Evolutionary conservation across 2,329 filamentous ascomycete genomes (phyloP).

Genomic region (Scedosporium dehoogii): DNA sequence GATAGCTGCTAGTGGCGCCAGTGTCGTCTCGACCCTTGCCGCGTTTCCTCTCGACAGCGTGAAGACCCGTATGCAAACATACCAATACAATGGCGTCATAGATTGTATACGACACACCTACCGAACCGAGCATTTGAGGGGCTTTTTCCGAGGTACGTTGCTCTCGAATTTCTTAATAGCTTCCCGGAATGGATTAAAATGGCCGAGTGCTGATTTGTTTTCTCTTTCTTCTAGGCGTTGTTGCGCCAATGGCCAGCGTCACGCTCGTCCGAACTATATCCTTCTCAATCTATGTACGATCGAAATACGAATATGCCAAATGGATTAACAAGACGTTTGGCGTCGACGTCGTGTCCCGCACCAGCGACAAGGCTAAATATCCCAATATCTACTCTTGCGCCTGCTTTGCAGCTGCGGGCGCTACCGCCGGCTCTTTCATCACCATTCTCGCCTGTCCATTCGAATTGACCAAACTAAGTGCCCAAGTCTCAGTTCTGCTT

Average conservation of each 20-base stretch:
- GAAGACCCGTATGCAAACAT: conserved; percentile 84
- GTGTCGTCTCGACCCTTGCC: conserved; percentile 65
- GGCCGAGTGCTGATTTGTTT: background rate
- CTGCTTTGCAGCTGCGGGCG: conserved; percentile 70
- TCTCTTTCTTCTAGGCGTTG: conserved; percentile 44
- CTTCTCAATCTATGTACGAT: conserved; percentile 70
- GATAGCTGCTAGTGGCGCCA: conserved; percentile 67
- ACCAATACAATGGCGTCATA: conserved; percentile 64
- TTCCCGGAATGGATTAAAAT: background rate
- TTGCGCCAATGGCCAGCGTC: conserved; percentile 70
- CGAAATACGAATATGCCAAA: conserved; percentile 63
- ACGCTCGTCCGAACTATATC: conserved; percentile 69
- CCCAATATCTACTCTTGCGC: conserved; percentile 64
- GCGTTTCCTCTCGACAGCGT: conserved; percentile 85
- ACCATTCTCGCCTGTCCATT: conserved; percentile 79
- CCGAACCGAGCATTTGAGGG: conserved; percentile 57
- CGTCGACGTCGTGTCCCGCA: conserved; percentile 62
- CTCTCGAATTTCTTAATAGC: background rate
- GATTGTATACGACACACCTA: conserved; percentile 72
- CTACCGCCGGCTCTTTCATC: conserved; percentile 69
- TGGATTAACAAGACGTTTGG: conserved; percentile 59
- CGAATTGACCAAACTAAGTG: conserved; percentile 81
- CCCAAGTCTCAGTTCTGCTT: conserved; percentile 73
- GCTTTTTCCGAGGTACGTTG: conserved; percentile 68
- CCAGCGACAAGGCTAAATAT: conserved; percentile 59